Evolutionary conservation across 1,284 basidiomycete species (phyloP).

Genomic region (Chalciporus piperatoides): DNA sequence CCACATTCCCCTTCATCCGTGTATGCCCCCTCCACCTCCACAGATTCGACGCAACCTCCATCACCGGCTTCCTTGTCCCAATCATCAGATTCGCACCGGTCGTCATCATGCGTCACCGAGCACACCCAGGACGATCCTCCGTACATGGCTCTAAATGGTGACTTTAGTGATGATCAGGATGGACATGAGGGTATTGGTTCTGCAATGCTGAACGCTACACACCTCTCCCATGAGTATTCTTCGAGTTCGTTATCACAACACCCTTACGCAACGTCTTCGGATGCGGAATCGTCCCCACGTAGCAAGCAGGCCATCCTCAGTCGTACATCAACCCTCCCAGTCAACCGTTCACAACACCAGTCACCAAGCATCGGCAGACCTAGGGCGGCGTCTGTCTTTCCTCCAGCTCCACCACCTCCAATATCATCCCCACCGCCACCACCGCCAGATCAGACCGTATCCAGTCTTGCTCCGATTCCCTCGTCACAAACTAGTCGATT

Average conservation of each 20-base stretch:
- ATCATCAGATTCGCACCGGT: slow-evolving; percentile 44
- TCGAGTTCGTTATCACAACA: slow-evolving; percentile 27
- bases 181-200: slow-evolving; percentile 45
- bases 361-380: slow-evolving; percentile 36
- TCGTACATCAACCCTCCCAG: slow-evolving; percentile 29
- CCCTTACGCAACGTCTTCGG: slow-evolving; percentile 45
- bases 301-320: slow-evolving; percentile 25
- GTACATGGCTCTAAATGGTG: slow-evolving; percentile 26
- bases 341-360: slow-evolving; percentile 28
- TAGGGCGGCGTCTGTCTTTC: slow-evolving; percentile 57
- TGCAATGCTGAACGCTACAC: slow-evolving; percentile 46
- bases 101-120: slow-evolving; percentile 36
- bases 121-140: slow-evolving; percentile 36
- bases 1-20: slow-evolving; percentile 57
- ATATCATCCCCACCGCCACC: slow-evolving; percentile 59
- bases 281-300: slow-evolving; percentile 22
- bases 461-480: slow-evolving; percentile 25
- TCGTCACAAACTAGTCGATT: slow-evolving; percentile 30
- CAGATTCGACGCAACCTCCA: slow-evolving; percentile 49
- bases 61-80: slow-evolving; percentile 54
- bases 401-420: slow-evolving; percentile 65
- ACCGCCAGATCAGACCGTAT: slow-evolving; percentile 40
- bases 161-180: slow-evolving; percentile 36
- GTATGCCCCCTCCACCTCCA: slow-evolving; percentile 49
- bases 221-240: slow-evolving; percentile 34